Percentiles rank a stretch among this genome's conserved stretches.
Evolutionary conservation across 345 rosid genomes (phyloP).

Genomic region (Murraya koenigii): DNA sequence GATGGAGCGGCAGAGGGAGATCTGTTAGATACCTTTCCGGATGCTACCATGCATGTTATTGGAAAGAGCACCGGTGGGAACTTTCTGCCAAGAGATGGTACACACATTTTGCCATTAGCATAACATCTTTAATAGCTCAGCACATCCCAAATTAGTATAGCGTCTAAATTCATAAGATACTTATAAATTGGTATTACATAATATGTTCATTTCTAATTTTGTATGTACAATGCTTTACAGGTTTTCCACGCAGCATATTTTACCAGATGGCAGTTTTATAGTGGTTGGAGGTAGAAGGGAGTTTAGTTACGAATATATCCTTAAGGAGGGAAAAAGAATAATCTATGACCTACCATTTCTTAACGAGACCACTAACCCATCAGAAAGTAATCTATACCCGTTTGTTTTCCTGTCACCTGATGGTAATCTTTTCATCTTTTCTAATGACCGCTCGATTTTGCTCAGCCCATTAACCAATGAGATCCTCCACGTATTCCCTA

Average conservation of each 20-base stretch:
- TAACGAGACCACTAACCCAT: slow-evolving; percentile 19
- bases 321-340: slow-evolving; percentile 21
- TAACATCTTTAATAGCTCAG: too few relatives aligned
- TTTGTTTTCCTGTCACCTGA: slow-evolving; percentile 37
- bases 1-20: slow-evolving; percentile 31
- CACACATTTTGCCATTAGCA: too few relatives aligned
- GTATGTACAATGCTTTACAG: not conserved
- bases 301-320: slow-evolving; percentile 38
- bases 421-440: slow-evolving; percentile 40
- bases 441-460: slow-evolving; percentile 33
- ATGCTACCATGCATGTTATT: slow-evolving; percentile 17
- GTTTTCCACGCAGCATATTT: slow-evolving; percentile 31
- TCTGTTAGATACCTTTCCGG: slow-evolving; percentile 28
- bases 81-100: slow-evolving; percentile 34
- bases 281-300: slow-evolving; percentile 40
- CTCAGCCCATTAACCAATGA: slow-evolving; percentile 25
- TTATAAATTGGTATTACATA: too few relatives aligned
- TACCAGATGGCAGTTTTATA: slow-evolving; percentile 33
- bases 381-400: slow-evolving; percentile 30
- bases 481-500: slow-evolving; percentile 26
- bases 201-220: too few relatives aligned
- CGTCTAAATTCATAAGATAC: too few relatives aligned
- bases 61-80: slow-evolving; percentile 34
- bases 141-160: too few relatives aligned
- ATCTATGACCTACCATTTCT: slow-evolving; percentile 29